These are phyloP conservation scores for Setaria italica DNA, from an alignment of 202 grass and related monocot species.

Conservation along the genomic window DNA sequence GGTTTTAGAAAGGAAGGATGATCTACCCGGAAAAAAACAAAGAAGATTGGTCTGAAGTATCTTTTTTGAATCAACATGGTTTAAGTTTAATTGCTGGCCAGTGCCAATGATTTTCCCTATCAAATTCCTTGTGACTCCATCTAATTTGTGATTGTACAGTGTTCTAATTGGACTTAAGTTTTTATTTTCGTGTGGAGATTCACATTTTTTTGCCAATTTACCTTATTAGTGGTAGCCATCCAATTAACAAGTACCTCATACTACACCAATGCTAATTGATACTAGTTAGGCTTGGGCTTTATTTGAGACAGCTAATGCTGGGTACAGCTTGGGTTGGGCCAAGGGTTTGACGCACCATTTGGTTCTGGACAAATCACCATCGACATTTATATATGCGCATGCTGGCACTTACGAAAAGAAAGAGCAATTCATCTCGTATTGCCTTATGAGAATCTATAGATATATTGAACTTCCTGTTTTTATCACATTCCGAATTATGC, in stretches of 20 bases:
- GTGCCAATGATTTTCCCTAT: background rate
- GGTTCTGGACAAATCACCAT: background rate
- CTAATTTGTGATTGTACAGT: background rate
- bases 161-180: background rate
- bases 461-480: background rate
- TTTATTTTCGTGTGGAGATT: background rate
- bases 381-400: background rate
- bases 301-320: conserved; percentile 16
- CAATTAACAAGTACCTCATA: background rate
- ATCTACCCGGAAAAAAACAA: no score
- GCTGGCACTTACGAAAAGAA: background rate
- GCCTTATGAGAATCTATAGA: background rate
- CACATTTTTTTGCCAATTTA: background rate
- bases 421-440: background rate
- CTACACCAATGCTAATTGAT: background rate
- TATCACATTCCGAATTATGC: background rate
- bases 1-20: background rate
- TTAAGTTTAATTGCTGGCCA: background rate
- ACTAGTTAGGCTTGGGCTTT: background rate
- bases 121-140: background rate
- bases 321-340: background rate
- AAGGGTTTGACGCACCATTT: conserved; percentile 4
- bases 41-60: background rate
- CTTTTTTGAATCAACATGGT: background rate
- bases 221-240: background rate